These are phyloP conservation scores for Orbilia ellipsospora DNA, from an alignment of 2,329 filamentous ascomycete genomes.

Conservation along the genomic window DNA sequence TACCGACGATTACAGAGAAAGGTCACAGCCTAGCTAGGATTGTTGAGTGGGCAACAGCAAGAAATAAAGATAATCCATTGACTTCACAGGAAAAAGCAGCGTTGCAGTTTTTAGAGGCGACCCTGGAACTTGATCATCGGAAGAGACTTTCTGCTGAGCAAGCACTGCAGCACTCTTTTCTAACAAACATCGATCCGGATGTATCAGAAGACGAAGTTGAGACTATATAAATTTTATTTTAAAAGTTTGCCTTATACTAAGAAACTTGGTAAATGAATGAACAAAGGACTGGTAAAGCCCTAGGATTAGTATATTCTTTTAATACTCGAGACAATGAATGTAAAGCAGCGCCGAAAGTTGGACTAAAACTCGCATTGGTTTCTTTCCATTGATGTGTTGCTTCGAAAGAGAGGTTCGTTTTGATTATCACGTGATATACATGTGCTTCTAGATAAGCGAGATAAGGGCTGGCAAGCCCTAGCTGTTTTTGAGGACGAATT, in stretches of 20 bases:
- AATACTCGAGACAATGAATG: no score
- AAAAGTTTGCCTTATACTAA: background rate
- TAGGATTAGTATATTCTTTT: no score
- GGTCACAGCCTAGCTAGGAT: slow-evolving; percentile 94
- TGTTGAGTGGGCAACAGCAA: slow-evolving; percentile 90
- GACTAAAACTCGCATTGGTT: background rate
- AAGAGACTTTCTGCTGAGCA: slow-evolving; percentile 79
- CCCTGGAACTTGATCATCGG: slow-evolving; percentile 80
- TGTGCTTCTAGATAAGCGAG: slow-evolving; percentile 13
- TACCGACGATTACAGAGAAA: slow-evolving; percentile 85
- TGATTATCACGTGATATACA: background rate
- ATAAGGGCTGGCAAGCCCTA: slow-evolving; percentile 41
- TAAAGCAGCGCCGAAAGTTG: no score
- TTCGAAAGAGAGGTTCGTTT: background rate
- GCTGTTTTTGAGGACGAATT: background rate
- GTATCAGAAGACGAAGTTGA: slow-evolving; percentile 60
- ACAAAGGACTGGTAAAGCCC: no score
- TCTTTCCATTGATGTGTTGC: background rate
- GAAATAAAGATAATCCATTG: slow-evolving; percentile 72
- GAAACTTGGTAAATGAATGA: background rate
- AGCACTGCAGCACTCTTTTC: slow-evolving; percentile 78
- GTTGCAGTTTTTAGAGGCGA: slow-evolving; percentile 75
- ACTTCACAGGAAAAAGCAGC: slow-evolving; percentile 77
- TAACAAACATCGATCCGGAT: slow-evolving; percentile 63
- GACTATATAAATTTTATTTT: slow-evolving; percentile 9